phyloP scores from a whole-genome alignment of 192 early-diverging fungal genomes.

The Rhizophagus sp. region DNA sequence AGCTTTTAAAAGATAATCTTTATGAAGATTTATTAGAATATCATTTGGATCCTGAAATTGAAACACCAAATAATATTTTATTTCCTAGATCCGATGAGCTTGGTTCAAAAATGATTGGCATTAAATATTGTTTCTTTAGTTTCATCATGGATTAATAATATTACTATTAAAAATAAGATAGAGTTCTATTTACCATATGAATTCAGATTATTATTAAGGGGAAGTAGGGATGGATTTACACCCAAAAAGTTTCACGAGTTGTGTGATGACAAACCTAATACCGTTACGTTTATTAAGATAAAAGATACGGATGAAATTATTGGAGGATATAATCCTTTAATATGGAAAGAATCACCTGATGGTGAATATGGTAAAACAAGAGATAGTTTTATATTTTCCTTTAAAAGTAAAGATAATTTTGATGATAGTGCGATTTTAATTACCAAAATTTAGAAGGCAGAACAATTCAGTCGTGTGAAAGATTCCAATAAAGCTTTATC shows the following conservation, averaged over 20 bases:
- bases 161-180: neutral
- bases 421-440: neutral
- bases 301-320: neutral
- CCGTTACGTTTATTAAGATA: neutral
- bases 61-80: neutral
- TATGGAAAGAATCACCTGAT: neutral
- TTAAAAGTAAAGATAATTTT: neutral
- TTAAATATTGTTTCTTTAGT: neutral
- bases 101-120: neutral
- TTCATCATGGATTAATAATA: neutral
- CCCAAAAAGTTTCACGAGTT: neutral
- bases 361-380: neutral
- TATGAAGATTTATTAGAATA: neutral
- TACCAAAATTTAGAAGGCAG: too few species aligned
- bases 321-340: neutral
- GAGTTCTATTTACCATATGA: neutral
- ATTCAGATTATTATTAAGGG: neutral
- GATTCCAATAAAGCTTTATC: neutral
- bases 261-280: neutral
- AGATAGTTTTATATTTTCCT: neutral
- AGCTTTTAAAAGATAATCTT: neutral
- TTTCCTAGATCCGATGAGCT: neutral
- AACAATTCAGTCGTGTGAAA: neutral
- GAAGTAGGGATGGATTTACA: neutral
- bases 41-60: neutral